Conservation (phyloP, 108 stramenopile species). For the Stephanodiscus minutulus region DNA sequence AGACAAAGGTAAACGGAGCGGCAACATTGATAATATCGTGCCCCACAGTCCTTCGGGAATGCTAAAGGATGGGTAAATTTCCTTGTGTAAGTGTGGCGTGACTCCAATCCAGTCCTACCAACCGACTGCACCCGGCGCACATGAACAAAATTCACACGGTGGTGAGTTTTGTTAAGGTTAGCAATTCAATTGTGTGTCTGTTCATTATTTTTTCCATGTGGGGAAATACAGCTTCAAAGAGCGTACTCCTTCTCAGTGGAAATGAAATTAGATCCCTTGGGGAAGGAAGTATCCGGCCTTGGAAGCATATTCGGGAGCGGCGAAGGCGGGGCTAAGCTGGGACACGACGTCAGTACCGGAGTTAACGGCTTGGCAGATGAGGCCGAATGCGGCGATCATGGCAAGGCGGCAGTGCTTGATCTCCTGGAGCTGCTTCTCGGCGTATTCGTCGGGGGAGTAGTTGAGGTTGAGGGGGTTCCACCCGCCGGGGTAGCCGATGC, state of each 20-base stretch:
- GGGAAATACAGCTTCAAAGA: not conserved
- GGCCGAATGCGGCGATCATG: conserved; percentile 93
- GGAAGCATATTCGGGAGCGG: conserved; percentile 71
- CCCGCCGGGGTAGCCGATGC: conserved; percentile 86
- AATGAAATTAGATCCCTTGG: conserved; percentile 82
- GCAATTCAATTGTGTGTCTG: not conserved
- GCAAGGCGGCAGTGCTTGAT: conserved; percentile 98
- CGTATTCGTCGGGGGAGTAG: conserved; percentile 95
- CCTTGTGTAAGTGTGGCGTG: not conserved
- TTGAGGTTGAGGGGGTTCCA: conserved; percentile 94
- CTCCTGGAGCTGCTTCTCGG: conserved; percentile 94
- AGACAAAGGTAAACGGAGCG: not conserved
- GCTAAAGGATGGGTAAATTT: not conserved
- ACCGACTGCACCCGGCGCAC: not conserved
- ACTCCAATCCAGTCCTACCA: not conserved
- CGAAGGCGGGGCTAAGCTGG: conserved; percentile 88
- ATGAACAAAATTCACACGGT: not conserved
- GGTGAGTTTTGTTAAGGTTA: not conserved
- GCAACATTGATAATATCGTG: not conserved
- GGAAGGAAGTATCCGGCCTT: conserved; percentile 94
- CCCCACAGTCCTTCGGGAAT: not conserved
- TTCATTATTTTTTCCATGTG: not conserved
- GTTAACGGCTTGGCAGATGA: conserved; percentile 80
- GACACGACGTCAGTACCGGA: conserved; percentile 78
- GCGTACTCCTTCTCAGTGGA: not conserved